phyloP scores from a whole-genome alignment of 1,284 basidiomycete genomes.

The Gymnopus androsaceus region DNA sequence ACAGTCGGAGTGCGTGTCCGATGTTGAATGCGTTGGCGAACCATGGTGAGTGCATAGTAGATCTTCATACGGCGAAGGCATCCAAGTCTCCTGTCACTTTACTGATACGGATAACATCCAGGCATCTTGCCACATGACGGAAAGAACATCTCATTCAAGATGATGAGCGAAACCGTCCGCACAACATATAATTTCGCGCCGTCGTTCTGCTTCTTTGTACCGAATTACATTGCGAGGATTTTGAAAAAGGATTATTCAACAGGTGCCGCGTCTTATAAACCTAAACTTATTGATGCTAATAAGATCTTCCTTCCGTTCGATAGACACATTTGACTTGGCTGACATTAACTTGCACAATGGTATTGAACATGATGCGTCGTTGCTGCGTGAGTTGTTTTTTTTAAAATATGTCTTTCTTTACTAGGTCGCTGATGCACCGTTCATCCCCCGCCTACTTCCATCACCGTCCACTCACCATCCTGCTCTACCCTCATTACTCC shows the following conservation, averaged over 20 bases:
- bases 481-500: no score
- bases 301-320: no score
- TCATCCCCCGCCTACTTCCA: no score
- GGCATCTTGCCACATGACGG: conserved; percentile 71
- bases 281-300: no score
- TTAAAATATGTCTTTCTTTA: not conserved
- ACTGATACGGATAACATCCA: conserved; percentile 33
- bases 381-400: conserved; percentile 57
- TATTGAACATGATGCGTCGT: conserved; percentile 77
- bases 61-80: not conserved
- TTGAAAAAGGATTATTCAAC: conserved; percentile 54
- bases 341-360: conserved; percentile 73
- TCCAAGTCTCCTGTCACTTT: not conserved
- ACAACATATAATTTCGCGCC: conserved; percentile 69
- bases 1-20: conserved; percentile 71
- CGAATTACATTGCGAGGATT: conserved; percentile 58
- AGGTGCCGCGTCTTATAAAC: no score
- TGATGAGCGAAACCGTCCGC: conserved; percentile 49
- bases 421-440: not conserved
- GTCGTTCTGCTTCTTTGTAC: conserved; percentile 65
- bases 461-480: no score
- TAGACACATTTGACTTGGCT: conserved; percentile 60
- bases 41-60: conserved; percentile 60
- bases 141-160: conserved; percentile 64
- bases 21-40: conserved; percentile 76